Base-by-base conservation (phyloP, 208 protist genomes). In the Angomonas deanei region DNA sequence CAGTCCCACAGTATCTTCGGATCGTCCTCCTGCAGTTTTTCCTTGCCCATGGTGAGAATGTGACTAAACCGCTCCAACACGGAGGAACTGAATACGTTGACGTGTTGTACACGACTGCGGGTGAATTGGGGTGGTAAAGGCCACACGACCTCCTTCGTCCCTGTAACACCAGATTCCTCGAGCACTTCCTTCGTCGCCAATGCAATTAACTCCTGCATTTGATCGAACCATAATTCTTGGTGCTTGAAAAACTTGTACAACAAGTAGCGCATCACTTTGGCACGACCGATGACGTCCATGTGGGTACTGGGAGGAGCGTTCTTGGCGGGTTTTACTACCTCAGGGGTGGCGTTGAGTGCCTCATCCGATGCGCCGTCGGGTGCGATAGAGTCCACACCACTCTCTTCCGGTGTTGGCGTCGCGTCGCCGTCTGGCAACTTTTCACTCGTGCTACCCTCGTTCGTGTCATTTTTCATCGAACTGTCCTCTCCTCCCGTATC, bases 261-360 rank as follows among this genome's bases (percentile, higher is more conserved):
- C n/a, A 84, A 65, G 23, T 42, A 65, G 26, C 78, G 78, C 21
- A 84, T 27, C 26, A 84, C 60, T 53, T 77, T 84, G 39, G 57
- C 48, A 21, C 74, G 66, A 3, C 78, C 78, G 0, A 80, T 31
- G 36, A 84, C 58, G n/a, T 80, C 65, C 36, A 47, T 47, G 61
- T 82, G 31, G 67, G 15, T 61, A 72, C 15, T 3, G 26, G 1
- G 1, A 10, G 26, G 26, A 23, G 28, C 27, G n/a, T 54, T 28
- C 36, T 3, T 10, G 21, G 19, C n/a, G 8, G 10, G 17, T 21
- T 13, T 21, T 50, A 21, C 46, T n/a, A 4, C 10, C 8, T 21
- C 46, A 27, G 46, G 5, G 46, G 10, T 21, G 17, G 46, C 3
- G 46, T 21, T 50, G 8, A 4, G n/a, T 19, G n/a, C 46, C 34